Conservation (phyloP, 768 basidiomycete genomes). For the Rhizopogon sp. region DNA sequence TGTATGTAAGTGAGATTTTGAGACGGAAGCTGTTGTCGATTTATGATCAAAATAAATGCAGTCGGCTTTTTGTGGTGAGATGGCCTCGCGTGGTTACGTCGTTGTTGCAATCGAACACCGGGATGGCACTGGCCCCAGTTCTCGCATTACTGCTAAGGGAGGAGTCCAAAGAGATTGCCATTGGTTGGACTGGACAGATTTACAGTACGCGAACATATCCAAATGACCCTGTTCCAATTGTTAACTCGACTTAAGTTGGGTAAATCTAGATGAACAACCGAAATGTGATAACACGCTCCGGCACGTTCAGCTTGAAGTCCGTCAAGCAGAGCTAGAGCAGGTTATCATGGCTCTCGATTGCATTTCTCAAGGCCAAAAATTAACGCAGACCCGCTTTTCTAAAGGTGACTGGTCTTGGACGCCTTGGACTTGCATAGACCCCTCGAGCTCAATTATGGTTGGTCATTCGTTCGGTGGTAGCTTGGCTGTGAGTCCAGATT, state of each 20-base stretch:
- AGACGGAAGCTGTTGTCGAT: no score
- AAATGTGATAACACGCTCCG: constrained; percentile 27
- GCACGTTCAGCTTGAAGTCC: constrained; percentile 28
- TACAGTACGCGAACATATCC: constrained; percentile 12
- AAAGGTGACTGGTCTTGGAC: constrained; percentile 8
- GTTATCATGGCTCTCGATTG: constrained; percentile 21
- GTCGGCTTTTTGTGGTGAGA: constrained; percentile 36
- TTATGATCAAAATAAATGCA: not conserved
- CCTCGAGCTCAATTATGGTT: constrained; percentile 18
- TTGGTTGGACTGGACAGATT: constrained; percentile 26
- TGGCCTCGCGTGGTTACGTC: constrained; percentile 41
- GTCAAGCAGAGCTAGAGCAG: constrained; percentile 33
- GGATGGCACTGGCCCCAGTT: constrained; percentile 40
- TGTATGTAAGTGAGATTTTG: constrained; percentile 23
- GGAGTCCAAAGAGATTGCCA: constrained; percentile 25
- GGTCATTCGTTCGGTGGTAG: constrained; percentile 31
- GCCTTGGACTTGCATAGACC: constrained; percentile 15
- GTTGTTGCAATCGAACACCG: constrained; percentile 43
- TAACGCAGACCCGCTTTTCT: not conserved
- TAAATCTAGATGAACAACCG: constrained; percentile 25
- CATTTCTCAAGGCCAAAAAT: constrained; percentile 4
- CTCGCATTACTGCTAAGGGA: constrained; percentile 14
- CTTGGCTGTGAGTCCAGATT: constrained; percentile 16
- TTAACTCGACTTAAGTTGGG: constrained; percentile 15
- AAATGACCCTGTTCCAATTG: not conserved